phyloP scores from a whole-genome alignment of 768 basidiomycete genomes.

The Symmetrospora coprosmae region DNA sequence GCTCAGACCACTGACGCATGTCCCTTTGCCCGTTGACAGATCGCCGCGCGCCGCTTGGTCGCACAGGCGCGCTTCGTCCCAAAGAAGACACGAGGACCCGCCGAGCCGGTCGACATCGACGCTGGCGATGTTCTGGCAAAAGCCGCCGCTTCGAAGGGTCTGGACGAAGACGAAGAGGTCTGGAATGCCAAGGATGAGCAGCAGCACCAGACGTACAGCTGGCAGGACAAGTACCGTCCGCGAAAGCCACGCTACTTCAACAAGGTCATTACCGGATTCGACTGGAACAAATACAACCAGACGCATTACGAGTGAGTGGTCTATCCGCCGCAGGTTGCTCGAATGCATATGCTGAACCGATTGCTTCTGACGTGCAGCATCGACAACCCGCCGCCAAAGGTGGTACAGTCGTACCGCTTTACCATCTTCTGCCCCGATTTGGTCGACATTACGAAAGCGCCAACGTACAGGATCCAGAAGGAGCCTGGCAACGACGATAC shows the following conservation, averaged over 20 bases:
- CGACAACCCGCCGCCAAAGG: conserved; percentile 97
- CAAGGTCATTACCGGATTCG: conserved; percentile 95
- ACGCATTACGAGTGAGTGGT: conserved; percentile 88
- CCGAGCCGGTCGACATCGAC: not conserved
- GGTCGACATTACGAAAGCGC: conserved; percentile 93
- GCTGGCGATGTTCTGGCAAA: conserved; percentile 33
- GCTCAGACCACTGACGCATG: not conserved
- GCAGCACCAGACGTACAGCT: conserved; percentile 72
- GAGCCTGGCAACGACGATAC: conserved; percentile 92
- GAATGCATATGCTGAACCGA: not conserved
- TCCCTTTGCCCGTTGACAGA: conserved; percentile 42
- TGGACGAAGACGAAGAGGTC: conserved; percentile 90
- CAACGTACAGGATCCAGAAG: conserved; percentile 88
- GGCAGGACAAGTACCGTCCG: conserved; percentile 97
- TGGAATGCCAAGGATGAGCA: conserved; percentile 84
- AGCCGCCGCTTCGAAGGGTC: conserved; percentile 67
- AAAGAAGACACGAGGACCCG: conserved; percentile 38
- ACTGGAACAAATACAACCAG: conserved; percentile 99
- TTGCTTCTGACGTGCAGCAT: conserved; percentile 45
- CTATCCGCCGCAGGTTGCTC: not conserved
- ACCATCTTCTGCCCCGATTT: conserved; percentile 93
- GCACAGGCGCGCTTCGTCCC: conserved; percentile 77
- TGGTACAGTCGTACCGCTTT: conserved; percentile 91
- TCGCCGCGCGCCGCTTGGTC: conserved; percentile 63
- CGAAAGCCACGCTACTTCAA: conserved; percentile 98